Conservation (phyloP, 2,329 filamentous ascomycete species). For the Phaeomoniella chlamydospora region DNA sequence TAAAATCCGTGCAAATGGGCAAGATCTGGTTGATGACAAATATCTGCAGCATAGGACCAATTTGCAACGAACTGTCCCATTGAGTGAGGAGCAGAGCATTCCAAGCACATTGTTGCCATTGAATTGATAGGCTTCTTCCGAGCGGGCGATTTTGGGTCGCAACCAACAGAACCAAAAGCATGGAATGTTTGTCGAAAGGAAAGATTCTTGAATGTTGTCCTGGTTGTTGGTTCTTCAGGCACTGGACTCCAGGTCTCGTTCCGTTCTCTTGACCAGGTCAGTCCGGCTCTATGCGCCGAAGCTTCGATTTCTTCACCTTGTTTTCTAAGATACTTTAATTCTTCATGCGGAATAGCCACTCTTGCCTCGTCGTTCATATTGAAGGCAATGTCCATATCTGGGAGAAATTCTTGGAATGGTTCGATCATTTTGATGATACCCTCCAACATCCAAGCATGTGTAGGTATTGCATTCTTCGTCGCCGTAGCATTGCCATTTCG, state of each 20-base stretch:
- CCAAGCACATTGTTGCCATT: conserved; percentile 46
- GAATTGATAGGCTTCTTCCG: conserved; percentile 49
- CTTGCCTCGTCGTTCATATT: conserved; percentile 48
- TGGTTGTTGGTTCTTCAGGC: conserved; percentile 17
- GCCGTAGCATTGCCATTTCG: conserved; percentile 36
- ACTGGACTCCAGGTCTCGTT: conserved; percentile 21
- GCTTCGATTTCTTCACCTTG: conserved; percentile 6
- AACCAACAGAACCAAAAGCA: conserved; percentile 35
- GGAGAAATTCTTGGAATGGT: conserved; percentile 37
- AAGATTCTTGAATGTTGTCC: conserved; percentile 23
- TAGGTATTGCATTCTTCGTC: conserved; percentile 35
- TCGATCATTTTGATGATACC: conserved; percentile 39
- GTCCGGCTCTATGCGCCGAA: conserved; percentile 2
- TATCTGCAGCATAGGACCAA: conserved; percentile 50
- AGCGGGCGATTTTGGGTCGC: conserved; percentile 46
- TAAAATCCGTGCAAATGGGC: conserved; percentile 61
- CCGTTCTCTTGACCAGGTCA: conserved; percentile 22
- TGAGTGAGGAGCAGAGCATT: conserved; percentile 51
- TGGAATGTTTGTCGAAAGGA: conserved; percentile 25
- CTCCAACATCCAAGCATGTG: conserved; percentile 45
- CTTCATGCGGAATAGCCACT: conserved; percentile 37
- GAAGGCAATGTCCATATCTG: conserved; percentile 50
- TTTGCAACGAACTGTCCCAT: conserved; percentile 50
- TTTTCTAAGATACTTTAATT: conserved; percentile 20
- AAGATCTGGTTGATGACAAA: conserved; percentile 67